Evolutionary conservation across 495 filamentous ascomycete species (phyloP).

Genomic region (Penicilliopsis zonata): DNA sequence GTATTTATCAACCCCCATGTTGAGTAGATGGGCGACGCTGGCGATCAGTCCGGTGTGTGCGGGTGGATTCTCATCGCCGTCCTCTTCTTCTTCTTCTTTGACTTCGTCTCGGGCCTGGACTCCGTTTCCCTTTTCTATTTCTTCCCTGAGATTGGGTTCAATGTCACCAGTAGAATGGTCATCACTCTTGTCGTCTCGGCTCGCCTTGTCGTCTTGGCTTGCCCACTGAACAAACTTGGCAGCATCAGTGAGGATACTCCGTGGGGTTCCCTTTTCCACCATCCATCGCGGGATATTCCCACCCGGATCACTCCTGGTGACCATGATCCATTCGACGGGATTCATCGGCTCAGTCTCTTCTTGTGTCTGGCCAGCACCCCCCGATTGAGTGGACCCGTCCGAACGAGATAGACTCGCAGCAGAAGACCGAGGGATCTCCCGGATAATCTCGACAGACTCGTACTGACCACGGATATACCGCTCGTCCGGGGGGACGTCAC

Average conservation of each 20-base stretch:
- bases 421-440: conserved; percentile 51
- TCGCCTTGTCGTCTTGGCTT: conserved; percentile 36
- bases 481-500: conserved; percentile 49
- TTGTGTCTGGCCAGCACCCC: not conserved
- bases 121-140: conserved; percentile 4
- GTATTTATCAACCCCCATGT: conserved; percentile 25
- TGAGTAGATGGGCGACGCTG: conserved; percentile 29
- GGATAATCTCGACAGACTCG: conserved; percentile 84
- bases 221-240: conserved; percentile 84
- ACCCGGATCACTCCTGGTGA: conserved; percentile 87
- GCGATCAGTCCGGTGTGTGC: conserved; percentile 25
- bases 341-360: conserved; percentile 17
- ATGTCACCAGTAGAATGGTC: conserved; percentile 12
- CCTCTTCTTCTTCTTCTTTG: conserved; percentile 6
- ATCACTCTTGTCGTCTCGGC: conserved; percentile 26
- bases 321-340: conserved; percentile 92
- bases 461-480: conserved; percentile 77
- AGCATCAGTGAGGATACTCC: conserved; percentile 70
- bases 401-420: not conserved
- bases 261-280: conserved; percentile 85
- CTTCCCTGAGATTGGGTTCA: too few relatives aligned
- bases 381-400: not conserved
- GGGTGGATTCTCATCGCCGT: conserved; percentile 6
- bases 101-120: conserved; percentile 1
- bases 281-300: conserved; percentile 88